Evolutionary conservation across 306 rosid species (phyloP).

Genomic region (Styphnolobium japonicum): DNA sequence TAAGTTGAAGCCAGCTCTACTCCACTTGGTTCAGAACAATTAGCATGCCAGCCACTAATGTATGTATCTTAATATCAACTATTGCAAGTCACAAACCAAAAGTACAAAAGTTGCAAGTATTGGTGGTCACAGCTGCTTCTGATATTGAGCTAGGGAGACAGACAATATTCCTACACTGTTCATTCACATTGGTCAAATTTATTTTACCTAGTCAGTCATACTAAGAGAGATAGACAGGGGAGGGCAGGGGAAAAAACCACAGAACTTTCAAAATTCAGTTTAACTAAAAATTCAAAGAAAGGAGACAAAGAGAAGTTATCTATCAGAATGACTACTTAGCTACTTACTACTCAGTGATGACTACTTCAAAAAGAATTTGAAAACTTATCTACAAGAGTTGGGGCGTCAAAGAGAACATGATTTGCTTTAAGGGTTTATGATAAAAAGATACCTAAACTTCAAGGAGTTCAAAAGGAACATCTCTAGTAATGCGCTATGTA

Average conservation of each 20-base stretch:
- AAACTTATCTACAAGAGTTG: neutral
- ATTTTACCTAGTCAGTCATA: neutral
- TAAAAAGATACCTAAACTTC: neutral
- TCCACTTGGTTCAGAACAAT: too few species aligned
- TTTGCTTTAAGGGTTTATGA: neutral
- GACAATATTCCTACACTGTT: conserved; percentile 64
- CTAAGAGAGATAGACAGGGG: neutral
- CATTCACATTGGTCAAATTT: conserved; percentile 16
- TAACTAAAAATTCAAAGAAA: neutral
- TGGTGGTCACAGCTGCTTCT: conserved; percentile 64
- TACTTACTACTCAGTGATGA: neutral
- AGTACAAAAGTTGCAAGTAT: conserved; percentile 53
- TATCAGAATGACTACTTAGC: neutral
- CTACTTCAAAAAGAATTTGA: neutral
- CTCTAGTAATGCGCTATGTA: neutral
- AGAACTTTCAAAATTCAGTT: neutral
- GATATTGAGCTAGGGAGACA: conserved; percentile 73
- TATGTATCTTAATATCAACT: too few species aligned
- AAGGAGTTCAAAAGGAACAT: neutral
- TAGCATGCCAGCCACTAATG: neutral
- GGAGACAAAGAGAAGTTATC: neutral
- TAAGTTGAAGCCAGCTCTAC: too few species aligned
- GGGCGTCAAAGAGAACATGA: neutral
- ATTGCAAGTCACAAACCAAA: conserved; percentile 47
- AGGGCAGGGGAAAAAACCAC: neutral